Evolutionary conservation across 257 asterid genomes (phyloP).

Genomic region (Petunia axillaris): DNA sequence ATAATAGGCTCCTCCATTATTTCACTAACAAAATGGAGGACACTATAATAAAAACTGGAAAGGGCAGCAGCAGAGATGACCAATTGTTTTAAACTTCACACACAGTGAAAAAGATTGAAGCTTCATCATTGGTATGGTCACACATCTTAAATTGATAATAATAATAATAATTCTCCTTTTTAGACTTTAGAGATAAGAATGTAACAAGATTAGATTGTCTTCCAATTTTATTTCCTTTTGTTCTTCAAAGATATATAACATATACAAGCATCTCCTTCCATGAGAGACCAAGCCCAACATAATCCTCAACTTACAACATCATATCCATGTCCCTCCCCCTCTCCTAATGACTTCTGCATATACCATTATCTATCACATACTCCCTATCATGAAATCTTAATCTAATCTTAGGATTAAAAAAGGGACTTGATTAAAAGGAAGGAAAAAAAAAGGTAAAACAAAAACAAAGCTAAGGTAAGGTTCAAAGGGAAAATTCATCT

Average conservation of each 20-base stretch:
- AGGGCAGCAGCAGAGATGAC: background rate
- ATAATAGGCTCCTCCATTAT: slow-evolving; percentile 28
- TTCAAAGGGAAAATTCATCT: slow-evolving; percentile 27
- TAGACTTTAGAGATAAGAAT: background rate
- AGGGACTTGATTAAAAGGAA: background rate
- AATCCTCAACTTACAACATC: slow-evolving; percentile 21
- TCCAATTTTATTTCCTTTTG: slow-evolving; percentile 25
- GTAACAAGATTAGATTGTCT: background rate
- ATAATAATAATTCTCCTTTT: background rate
- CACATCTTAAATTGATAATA: background rate
- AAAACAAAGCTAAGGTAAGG: slow-evolving; percentile 12
- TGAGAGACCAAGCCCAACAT: slow-evolving; percentile 8
- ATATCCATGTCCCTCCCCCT: slow-evolving; percentile 13
- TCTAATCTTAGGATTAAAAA: slow-evolving; percentile 30
- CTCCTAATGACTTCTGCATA: slow-evolving; percentile 11
- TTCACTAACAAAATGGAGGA: slow-evolving; percentile 22
- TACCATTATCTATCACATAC: slow-evolving; percentile 19
- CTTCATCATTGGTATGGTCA: background rate
- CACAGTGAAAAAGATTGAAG: background rate
- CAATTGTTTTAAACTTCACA: background rate
- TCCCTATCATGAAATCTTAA: slow-evolving; percentile 21
- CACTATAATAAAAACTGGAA: slow-evolving; percentile 16
- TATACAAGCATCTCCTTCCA: slow-evolving; percentile 28
- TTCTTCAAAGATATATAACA: slow-evolving; percentile 25
- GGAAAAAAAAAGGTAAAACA: background rate